Conservation (phyloP, 2,329 filamentous ascomycete species). For the Diaporthe vexans region DNA sequence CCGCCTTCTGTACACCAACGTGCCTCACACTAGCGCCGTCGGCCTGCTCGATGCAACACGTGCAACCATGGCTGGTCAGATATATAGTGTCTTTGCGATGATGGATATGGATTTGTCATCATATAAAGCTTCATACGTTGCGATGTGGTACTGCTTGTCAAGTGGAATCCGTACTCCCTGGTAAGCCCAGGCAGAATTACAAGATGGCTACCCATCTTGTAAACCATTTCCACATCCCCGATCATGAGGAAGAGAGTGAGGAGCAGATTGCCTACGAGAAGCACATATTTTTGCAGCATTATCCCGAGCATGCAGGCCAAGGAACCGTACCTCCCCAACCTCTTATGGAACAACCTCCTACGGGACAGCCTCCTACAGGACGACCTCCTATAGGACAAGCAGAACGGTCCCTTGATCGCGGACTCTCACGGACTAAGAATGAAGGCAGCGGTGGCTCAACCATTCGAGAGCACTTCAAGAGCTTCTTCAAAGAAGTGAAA, state of each 20-base stretch:
- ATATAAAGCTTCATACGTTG: neutral
- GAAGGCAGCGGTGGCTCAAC: neutral
- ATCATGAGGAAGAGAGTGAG: neutral
- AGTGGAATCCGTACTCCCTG: no score
- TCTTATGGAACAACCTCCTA: no score
- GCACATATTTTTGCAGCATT: neutral
- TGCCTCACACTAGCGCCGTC: neutral
- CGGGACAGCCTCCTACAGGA: no score
- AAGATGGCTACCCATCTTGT: neutral
- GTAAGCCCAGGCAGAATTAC: neutral
- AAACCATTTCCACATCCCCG: slow-evolving; percentile 9
- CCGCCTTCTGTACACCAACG: neutral
- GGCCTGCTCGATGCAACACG: slow-evolving; percentile 1
- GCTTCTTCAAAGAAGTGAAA: slow-evolving; percentile 1
- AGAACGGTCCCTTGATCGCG: neutral
- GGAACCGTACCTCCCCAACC: no score
- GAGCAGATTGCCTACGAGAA: slow-evolving; percentile 15
- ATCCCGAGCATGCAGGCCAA: neutral
- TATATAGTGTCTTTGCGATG: no score
- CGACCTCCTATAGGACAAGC: no score
- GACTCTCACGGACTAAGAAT: neutral
- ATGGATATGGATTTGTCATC: neutral
- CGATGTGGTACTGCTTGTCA: neutral
- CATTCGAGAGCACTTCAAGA: neutral
- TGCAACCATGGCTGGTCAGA: neutral